phyloP scores from a whole-genome alignment of 768 basidiomycete species.

The Mrakia frigida region DNA sequence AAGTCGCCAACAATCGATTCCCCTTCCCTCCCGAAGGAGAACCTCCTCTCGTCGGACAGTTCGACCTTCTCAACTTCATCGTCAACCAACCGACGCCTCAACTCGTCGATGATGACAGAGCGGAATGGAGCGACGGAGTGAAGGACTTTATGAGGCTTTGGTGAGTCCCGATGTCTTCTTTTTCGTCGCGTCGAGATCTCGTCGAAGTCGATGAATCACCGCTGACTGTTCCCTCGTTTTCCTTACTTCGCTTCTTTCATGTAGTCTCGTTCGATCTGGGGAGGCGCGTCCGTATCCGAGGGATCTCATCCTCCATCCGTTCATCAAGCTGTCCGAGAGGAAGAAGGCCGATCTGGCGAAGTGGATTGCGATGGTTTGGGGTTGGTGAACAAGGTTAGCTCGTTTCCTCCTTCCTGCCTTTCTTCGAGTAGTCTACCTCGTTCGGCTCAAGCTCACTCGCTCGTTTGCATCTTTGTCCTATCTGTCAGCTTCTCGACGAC shows the following conservation, averaged over 20 bases:
- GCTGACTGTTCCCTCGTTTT: not conserved
- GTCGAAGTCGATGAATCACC: not conserved
- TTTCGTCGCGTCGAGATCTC: not conserved
- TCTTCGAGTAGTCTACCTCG: too few species aligned
- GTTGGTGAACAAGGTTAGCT: slow-evolving; percentile 11
- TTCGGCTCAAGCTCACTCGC: too few species aligned
- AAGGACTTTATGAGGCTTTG: slow-evolving; percentile 31
- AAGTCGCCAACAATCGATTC: slow-evolving; percentile 45
- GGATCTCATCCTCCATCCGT: slow-evolving; percentile 30
- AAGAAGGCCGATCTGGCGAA: slow-evolving; percentile 28
- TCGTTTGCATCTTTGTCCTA: too few species aligned
- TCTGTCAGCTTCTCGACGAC: too few species aligned
- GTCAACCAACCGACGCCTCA: slow-evolving; percentile 30
- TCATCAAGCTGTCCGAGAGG: slow-evolving; percentile 23
- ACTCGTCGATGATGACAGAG: slow-evolving; percentile 26
- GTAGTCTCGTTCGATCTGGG: slow-evolving; percentile 18
- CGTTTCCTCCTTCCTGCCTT: not conserved
- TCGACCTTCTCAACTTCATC: slow-evolving; percentile 33
- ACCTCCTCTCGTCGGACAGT: slow-evolving; percentile 33
- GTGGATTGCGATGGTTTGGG: slow-evolving; percentile 32
- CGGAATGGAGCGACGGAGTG: slow-evolving; percentile 24
- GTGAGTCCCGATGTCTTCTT: slow-evolving; percentile 5
- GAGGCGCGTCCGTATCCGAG: slow-evolving; percentile 27
- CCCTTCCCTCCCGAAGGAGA: slow-evolving; percentile 46
- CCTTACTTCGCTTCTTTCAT: not conserved